Evolutionary conservation across 2,329 filamentous ascomycete species (phyloP).

Genomic region (Exophiala xenobiotica): DNA sequence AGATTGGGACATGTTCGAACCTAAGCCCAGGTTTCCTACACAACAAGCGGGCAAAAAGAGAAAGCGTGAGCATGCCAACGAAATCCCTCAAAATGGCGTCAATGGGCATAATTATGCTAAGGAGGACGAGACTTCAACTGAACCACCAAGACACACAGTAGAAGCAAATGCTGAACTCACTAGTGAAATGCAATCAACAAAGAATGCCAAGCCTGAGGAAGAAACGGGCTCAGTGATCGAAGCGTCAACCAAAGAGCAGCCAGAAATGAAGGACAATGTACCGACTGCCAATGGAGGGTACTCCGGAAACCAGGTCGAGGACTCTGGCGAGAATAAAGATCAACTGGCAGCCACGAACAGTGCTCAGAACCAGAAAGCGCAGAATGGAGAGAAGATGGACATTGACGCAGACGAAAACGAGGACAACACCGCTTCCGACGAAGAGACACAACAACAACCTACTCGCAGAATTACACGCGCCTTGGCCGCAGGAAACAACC

Average conservation of each 20-base stretch:
- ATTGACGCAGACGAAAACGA: constrained; percentile 15
- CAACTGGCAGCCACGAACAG: not conserved
- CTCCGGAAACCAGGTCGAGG: not conserved
- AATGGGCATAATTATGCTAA: constrained; percentile 18
- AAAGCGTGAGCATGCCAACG: constrained; percentile 17
- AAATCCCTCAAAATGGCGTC: constrained; percentile 19
- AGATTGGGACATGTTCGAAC: constrained; percentile 50
- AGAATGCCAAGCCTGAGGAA: not conserved
- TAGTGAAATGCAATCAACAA: not conserved
- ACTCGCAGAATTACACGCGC: constrained; percentile 47
- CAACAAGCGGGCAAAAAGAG: constrained; percentile 20
- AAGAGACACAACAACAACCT: constrained; percentile 38
- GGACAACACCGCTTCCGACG: constrained; percentile 10
- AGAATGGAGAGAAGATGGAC: constrained; percentile 22
- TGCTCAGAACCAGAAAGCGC: constrained; percentile 6
- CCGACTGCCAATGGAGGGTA: constrained; percentile 18
- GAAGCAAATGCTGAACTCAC: not conserved
- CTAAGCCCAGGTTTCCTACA: constrained; percentile 29
- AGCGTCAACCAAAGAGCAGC: not conserved
- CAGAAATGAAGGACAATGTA: not conserved
- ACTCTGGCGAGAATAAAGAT: not conserved
- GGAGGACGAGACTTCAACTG: not conserved
- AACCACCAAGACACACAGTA: not conserved
- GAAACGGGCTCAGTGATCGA: not conserved
- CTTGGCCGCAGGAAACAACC: constrained; percentile 42